These are phyloP conservation scores for Echites panduratus DNA, from an alignment of 257 asterid species.

Conservation along the genomic window DNA sequence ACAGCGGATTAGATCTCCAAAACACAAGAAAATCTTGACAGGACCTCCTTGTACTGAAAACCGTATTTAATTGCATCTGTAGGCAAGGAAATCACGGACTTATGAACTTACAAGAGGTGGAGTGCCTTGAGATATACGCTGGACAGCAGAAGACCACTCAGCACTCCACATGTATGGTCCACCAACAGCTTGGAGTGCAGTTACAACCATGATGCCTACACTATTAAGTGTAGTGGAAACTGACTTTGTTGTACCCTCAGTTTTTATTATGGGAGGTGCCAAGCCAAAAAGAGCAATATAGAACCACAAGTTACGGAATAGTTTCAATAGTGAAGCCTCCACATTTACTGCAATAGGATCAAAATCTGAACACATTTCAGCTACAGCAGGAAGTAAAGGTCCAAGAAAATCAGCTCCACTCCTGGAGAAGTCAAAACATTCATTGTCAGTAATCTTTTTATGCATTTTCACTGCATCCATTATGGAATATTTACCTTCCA, in stretches of 20 bases:
- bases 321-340: constrained; percentile 91
- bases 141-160: constrained; percentile 87
- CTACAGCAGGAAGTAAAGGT: constrained; percentile 96
- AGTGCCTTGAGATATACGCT: constrained; percentile 97
- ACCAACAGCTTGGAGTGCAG: constrained; percentile 85
- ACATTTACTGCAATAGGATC: constrained; percentile 64
- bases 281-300: constrained; percentile 97
- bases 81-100: not conserved
- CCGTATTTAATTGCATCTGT: not conserved
- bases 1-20: not conserved
- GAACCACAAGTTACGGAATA: constrained; percentile 98
- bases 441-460: constrained; percentile 25
- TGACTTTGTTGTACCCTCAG: constrained; percentile 44
- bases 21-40: not conserved
- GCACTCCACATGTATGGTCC: constrained; percentile 96
- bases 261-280: constrained; percentile 90
- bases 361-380: constrained; percentile 95
- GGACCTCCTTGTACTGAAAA: constrained; percentile 1
- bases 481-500: constrained; percentile 59
- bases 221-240: constrained; percentile 75
- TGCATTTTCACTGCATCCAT: constrained; percentile 13
- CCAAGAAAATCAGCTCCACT: constrained; percentile 99
- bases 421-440: constrained; percentile 44
- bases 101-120: constrained; percentile 88
- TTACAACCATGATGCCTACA: constrained; percentile 63